Evolutionary conservation across 73 alveolate genomes (phyloP), one percentile per base, ranked within the genome.

Genomic region (Paramecium sonneborni): DNA sequence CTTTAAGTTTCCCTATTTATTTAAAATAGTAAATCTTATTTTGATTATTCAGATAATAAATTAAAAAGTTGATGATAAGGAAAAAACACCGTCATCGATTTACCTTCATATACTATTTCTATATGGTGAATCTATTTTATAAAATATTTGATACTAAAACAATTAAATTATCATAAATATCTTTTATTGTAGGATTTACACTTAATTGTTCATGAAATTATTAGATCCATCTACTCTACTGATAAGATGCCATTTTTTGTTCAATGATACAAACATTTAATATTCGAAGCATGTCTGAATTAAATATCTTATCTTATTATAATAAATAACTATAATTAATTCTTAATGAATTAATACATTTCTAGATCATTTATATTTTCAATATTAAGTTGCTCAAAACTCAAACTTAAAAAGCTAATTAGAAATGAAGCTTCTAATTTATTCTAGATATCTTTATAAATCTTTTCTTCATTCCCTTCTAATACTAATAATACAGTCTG

Each of bases 1-100:
- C 93, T 86, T 62, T 86, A 38, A 41, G 87, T 86, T 20, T 86
- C 85, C 37, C 93, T 72, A 26, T 57, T 58, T 32, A 86, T 62
- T 35, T n/a, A 37, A 43, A 57, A 35, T 46, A 86, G n/a, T 5
- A 86, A 15, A 18, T 86, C 72, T n/a, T 86, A 26, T 41, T 86
- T 86, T 3, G 93, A 57, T 23, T 21, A 24, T 41, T 34, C 93
- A 5, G 93, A 86, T 58, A 86, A 58, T 26, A 39, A 86, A 15
- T 24, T 62, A 58, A 62, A 86, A 14, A 86, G 26, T 18, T 88
- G 93, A 58, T 62, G 88, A 18, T 35, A 35, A 5, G 93, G 93
- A 18, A 86, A 67, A 9, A 74, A 38, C 14, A 74, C 57, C 6
- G 55, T 74, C 46, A 30, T 30, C 5, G 35, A 35, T n/a, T 74